A percentile compares a stretch with the other conserved stretches of the same genome.
Evolutionary conservation across 805 yeast genomes (phyloP).

Genomic region (Saturnispora saitoi): DNA sequence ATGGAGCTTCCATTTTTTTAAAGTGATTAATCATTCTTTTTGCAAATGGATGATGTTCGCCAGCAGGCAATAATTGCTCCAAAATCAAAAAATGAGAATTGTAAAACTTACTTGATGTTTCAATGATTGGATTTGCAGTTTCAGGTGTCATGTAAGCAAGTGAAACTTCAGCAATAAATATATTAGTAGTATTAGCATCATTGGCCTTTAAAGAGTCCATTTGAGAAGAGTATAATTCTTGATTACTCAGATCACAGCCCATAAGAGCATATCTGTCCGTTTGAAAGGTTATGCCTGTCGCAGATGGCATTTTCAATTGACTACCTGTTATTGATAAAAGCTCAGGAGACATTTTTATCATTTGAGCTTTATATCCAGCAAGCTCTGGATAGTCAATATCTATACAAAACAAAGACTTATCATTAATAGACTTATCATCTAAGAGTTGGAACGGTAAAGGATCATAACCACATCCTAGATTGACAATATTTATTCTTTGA

Average conservation of each 20-base stretch:
- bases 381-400: slow-evolving; percentile 75
- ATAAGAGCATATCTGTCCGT: slow-evolving; percentile 45
- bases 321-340: slow-evolving; percentile 40
- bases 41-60: slow-evolving; percentile 57
- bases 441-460: slow-evolving; percentile 49
- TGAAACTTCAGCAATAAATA: slow-evolving; percentile 77
- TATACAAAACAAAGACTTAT: slow-evolving; percentile 35
- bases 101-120: slow-evolving; percentile 35
- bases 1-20: slow-evolving; percentile 53
- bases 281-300: slow-evolving; percentile 24
- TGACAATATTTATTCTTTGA: slow-evolving; percentile 36
- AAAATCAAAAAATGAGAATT: slow-evolving; percentile 54
- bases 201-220: slow-evolving; percentile 23
- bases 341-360: slow-evolving; percentile 42
- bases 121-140: slow-evolving; percentile 54
- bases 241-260: slow-evolving; percentile 59
- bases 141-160: slow-evolving; percentile 68
- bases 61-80: slow-evolving; percentile 67
- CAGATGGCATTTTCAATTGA: slow-evolving; percentile 3
- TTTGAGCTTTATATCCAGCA: slow-evolving; percentile 43
- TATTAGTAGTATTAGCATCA: slow-evolving; percentile 30
- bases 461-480: slow-evolving; percentile 75
- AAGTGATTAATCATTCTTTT: slow-evolving; percentile 70
- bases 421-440: slow-evolving; percentile 17
- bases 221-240: slow-evolving; percentile 29